These are phyloP conservation scores for Alternaria ventricosa DNA, from an alignment of 2,329 filamentous ascomycete species.

Conservation along the genomic window DNA sequence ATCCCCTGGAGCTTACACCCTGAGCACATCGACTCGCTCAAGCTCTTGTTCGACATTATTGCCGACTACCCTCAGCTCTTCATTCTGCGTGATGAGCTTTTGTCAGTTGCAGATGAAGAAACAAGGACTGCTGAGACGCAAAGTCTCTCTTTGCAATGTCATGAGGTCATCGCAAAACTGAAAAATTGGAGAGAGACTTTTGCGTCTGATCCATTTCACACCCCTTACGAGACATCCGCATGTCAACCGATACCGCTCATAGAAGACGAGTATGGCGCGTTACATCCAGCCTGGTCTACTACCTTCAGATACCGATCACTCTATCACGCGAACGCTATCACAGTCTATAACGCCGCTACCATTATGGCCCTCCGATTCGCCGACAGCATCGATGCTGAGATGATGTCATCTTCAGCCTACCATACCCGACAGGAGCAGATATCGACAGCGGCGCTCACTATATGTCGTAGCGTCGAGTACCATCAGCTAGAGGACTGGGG, in stretches of 20 bases:
- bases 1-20: neutral
- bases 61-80: neutral
- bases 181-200: neutral
- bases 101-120: neutral
- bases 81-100: neutral
- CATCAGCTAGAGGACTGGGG: neutral
- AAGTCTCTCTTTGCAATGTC: neutral
- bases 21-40: neutral
- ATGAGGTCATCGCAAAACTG: neutral
- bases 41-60: conserved; percentile 3
- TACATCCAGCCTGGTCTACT: neutral
- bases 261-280: neutral
- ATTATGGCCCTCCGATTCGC: neutral
- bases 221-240: neutral
- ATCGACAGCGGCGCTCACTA: neutral
- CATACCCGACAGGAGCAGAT: neutral
- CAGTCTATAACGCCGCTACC: neutral
- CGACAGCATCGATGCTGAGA: neutral
- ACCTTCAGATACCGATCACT: neutral
- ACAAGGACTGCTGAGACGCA: neutral
- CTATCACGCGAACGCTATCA: neutral
- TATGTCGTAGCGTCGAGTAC: conserved; percentile 3
- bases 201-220: neutral
- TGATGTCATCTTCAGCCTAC: neutral
- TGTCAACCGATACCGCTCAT: neutral